Percentiles rank a stretch among this genome's conserved stretches.
Conservation (phyloP, 345 rosid genomes). For the Melaleuca alternifolia region DNA sequence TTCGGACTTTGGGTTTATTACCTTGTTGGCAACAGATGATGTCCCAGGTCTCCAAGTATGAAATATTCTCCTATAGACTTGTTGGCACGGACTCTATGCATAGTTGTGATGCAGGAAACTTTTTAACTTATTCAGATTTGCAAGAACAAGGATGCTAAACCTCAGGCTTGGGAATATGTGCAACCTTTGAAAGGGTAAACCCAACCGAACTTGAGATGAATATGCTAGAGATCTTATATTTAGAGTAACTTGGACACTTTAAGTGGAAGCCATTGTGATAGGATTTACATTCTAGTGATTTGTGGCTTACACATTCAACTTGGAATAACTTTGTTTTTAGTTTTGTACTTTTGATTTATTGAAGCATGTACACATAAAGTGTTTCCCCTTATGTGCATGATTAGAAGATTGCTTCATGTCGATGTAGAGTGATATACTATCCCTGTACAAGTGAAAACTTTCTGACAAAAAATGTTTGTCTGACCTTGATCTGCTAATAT, state of each 20-base stretch:
- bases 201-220: background rate
- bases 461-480: background rate
- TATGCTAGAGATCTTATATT: background rate
- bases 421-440: too few relatives aligned
- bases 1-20: constrained; percentile 77
- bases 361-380: background rate
- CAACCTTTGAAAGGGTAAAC: constrained; percentile 67
- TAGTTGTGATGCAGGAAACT: background rate
- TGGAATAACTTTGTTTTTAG: background rate
- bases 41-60: constrained; percentile 69
- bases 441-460: background rate
- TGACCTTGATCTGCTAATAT: background rate
- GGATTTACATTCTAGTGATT: background rate
- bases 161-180: constrained; percentile 77
- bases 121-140: constrained; percentile 32
- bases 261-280: background rate
- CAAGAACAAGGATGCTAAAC: constrained; percentile 61
- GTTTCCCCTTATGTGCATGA: background rate
- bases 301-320: background rate
- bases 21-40: constrained; percentile 76
- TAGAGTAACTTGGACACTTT: background rate
- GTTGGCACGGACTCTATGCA: background rate
- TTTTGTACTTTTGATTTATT: background rate
- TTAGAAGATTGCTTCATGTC: background rate
- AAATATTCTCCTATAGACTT: background rate